A percentile compares a stretch with the other conserved stretches of the same genome.
Conservation (phyloP, 257 asterid genomes). For the Echites panduratus region DNA sequence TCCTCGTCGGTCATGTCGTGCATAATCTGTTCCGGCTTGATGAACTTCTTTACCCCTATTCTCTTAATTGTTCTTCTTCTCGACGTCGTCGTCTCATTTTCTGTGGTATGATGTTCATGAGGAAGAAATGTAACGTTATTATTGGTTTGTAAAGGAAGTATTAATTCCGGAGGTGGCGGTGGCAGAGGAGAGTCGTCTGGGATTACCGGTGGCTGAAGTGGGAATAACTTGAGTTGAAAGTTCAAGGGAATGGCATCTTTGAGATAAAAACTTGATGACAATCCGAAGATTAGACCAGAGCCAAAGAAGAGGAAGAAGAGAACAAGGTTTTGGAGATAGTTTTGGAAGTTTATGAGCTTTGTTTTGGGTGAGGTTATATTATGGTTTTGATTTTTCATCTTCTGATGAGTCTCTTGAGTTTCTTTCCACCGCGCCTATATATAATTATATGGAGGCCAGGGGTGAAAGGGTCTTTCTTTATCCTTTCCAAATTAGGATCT, state of each 20-base stretch:
- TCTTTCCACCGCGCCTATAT: not conserved
- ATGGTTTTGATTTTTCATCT: conserved; percentile 11
- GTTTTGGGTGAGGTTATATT: conserved; percentile 16
- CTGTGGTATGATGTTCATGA: too few relatives aligned
- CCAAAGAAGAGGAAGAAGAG: conserved; percentile 59
- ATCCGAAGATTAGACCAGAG: conserved; percentile 65
- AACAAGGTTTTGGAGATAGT: conserved; percentile 37
- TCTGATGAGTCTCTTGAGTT: not conserved
- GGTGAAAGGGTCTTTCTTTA: not conserved
- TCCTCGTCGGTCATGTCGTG: conserved; percentile 68
- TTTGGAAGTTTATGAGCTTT: conserved; percentile 25
- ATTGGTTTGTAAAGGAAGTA: too few relatives aligned
- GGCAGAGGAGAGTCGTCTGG: not conserved
- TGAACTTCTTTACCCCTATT: conserved; percentile 28
- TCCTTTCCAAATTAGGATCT: not conserved
- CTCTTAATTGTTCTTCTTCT: not conserved
- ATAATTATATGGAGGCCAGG: too few relatives aligned
- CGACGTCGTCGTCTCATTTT: not conserved
- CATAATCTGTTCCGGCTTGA: conserved; percentile 27
- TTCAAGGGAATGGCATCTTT: conserved; percentile 24
- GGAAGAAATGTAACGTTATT: not conserved
- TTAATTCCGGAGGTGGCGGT: conserved; percentile 1
- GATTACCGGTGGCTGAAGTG: conserved; percentile 4
- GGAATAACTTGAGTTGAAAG: conserved; percentile 24
- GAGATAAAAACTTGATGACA: conserved; percentile 40